These are phyloP conservation scores for Solanum chacoense DNA, from an alignment of 305 asterid species.

Conservation along the genomic window DNA sequence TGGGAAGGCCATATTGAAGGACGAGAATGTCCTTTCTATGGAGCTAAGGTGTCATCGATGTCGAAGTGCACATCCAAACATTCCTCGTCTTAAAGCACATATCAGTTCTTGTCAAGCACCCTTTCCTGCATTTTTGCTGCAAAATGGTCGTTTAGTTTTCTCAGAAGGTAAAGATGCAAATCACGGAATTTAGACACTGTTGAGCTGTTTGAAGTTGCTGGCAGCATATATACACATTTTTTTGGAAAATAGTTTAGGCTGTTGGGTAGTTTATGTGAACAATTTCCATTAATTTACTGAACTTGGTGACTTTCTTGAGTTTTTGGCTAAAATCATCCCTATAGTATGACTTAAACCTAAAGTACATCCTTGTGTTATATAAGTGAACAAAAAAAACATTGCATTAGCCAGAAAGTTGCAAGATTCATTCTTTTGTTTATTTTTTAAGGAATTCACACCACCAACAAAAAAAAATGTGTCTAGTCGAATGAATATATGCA, in stretches of 20 bases:
- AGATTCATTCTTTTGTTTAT: no score
- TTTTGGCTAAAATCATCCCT: no score
- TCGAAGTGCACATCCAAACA: slow-evolving; percentile 73
- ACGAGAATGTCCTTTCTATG: slow-evolving; percentile 27
- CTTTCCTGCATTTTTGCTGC: slow-evolving; percentile 42
- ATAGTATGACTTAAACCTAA: no score
- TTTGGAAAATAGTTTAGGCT: not conserved
- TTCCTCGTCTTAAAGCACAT: slow-evolving; percentile 72
- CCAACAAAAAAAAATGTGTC: no score
- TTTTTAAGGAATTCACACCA: no score
- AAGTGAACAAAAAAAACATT: no score
- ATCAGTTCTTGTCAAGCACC: slow-evolving; percentile 49
- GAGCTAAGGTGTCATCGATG: slow-evolving; percentile 84
- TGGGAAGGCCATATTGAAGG: slow-evolving; percentile 29
- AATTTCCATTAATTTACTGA: not conserved
- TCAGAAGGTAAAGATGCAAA: slow-evolving; percentile 5
- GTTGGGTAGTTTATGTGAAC: not conserved
- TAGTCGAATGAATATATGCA: no score
- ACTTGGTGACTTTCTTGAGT: not conserved
- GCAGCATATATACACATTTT: not conserved
- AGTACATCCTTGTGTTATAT: no score
- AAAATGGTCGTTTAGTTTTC: slow-evolving; percentile 42
- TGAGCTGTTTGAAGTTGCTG: not conserved
- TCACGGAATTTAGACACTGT: not conserved
- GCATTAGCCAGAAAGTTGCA: no score